These are phyloP conservation scores for Sphagnum magellanicum DNA, from an alignment of 228 moss, liverwort and hornwort species.

Conservation along the genomic window DNA sequence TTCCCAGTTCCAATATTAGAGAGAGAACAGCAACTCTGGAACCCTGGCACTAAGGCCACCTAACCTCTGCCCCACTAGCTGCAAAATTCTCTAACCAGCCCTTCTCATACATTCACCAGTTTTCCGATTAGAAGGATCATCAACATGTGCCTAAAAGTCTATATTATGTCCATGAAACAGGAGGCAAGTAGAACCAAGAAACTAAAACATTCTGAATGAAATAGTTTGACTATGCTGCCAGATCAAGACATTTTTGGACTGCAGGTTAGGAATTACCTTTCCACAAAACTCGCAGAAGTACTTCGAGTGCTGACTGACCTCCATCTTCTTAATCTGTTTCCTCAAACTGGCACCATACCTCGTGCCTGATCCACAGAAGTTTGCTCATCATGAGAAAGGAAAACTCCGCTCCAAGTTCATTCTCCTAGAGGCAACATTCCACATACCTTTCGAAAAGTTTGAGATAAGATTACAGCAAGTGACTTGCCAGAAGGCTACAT, in stretches of 20 bases:
- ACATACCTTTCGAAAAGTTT: no score
- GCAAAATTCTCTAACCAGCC: not conserved
- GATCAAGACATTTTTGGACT: not conserved
- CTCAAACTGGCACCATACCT: constrained; percentile 86
- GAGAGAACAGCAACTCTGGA: not conserved
- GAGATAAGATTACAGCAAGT: no score
- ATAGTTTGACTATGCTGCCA: not conserved
- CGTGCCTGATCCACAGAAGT: constrained; percentile 32
- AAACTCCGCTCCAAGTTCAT: no score
- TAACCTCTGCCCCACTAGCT: not conserved
- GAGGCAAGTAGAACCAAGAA: not conserved
- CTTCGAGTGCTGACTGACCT: constrained; percentile 75
- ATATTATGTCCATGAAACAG: not conserved
- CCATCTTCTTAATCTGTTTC: constrained; percentile 86
- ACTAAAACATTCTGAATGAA: no score
- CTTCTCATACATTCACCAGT: not conserved
- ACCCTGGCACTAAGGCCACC: not conserved
- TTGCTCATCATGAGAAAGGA: no score
- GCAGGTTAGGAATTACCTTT: constrained; percentile 26
- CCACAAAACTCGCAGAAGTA: constrained; percentile 90
- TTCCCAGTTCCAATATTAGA: not conserved
- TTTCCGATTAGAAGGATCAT: not conserved
- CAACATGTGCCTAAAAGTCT: not conserved
- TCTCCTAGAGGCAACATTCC: no score
- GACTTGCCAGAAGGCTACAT: no score